Evolutionary conservation across 192 early-diverging fungal species (phyloP).

Genomic region (Nowakowskiella sp.): DNA sequence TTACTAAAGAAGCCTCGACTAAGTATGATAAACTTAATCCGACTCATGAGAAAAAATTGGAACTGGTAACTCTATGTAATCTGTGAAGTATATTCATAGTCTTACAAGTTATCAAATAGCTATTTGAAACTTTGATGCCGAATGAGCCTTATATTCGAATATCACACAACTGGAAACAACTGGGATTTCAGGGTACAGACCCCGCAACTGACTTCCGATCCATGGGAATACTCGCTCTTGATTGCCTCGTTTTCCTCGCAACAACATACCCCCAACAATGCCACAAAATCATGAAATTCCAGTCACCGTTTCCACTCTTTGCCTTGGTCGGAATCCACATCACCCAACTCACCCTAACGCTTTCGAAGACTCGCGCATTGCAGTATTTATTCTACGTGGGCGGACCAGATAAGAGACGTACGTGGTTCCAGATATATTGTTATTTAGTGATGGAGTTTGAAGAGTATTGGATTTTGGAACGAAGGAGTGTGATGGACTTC

Average conservation of each 20-base stretch:
- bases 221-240: constrained; percentile 64
- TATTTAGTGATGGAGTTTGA: too few relatives aligned
- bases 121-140: constrained; percentile 58
- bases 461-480: too few relatives aligned
- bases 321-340: constrained; percentile 77
- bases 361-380: constrained; percentile 51
- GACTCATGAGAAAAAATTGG: constrained; percentile 52
- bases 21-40: constrained; percentile 51
- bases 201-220: constrained; percentile 80
- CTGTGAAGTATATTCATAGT: neutral
- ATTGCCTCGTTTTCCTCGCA: constrained; percentile 62
- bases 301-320: constrained; percentile 64
- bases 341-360: constrained; percentile 52
- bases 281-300: constrained; percentile 34
- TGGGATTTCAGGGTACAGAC: constrained; percentile 80
- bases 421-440: too few relatives aligned
- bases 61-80: neutral
- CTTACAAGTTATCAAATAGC: constrained; percentile 17
- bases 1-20: constrained; percentile 52
- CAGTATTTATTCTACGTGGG: constrained; percentile 59
- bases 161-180: constrained; percentile 60
- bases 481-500: too few relatives aligned
- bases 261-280: constrained; percentile 46
- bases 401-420: too few relatives aligned
- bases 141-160: constrained; percentile 38